Percentiles rank a stretch among this genome's conserved stretches.
Evolutionary conservation across 768 basidiomycete genomes (phyloP).

Genomic region (Hypholoma sublateritium): DNA sequence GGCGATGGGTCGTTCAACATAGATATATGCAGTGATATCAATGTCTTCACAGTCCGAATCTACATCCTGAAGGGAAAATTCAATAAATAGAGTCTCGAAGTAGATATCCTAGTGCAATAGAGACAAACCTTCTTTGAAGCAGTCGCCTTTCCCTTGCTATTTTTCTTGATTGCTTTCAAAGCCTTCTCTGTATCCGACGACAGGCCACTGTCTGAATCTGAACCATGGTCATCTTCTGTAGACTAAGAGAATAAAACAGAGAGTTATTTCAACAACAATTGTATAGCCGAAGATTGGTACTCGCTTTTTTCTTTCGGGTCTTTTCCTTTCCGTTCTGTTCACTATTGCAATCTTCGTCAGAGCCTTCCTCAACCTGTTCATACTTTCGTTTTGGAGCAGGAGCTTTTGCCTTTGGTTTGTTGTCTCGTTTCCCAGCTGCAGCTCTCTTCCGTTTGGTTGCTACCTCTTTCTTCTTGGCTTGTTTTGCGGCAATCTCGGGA

Average conservation of each 20-base stretch:
- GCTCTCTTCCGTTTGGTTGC: not conserved
- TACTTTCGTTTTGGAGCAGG: not conserved
- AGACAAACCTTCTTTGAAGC: not conserved
- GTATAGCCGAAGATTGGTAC: not conserved
- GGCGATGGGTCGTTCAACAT: not conserved
- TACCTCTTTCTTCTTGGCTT: not conserved
- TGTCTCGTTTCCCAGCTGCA: not conserved
- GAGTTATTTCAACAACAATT: not conserved
- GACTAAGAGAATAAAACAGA: not conserved
- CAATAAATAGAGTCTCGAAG: not conserved
- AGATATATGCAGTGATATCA: conserved; percentile 2
- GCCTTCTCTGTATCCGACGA: not conserved
- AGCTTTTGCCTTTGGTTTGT: not conserved
- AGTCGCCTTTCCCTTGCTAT: not conserved
- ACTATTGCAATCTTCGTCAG: not conserved
- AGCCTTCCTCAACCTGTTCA: not conserved
- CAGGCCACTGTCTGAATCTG: not conserved
- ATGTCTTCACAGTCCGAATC: not conserved
- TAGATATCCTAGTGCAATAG: not conserved
- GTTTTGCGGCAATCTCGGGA: conserved; percentile 1
- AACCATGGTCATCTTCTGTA: not conserved
- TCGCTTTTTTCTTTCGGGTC: not conserved
- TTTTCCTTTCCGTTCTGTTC: not conserved
- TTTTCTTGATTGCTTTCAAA: not conserved
- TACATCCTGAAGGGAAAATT: not conserved